Base-by-base conservation (phyloP, 2,329 filamentous ascomycete genomes). In the Clarireedia hainanense region DNA sequence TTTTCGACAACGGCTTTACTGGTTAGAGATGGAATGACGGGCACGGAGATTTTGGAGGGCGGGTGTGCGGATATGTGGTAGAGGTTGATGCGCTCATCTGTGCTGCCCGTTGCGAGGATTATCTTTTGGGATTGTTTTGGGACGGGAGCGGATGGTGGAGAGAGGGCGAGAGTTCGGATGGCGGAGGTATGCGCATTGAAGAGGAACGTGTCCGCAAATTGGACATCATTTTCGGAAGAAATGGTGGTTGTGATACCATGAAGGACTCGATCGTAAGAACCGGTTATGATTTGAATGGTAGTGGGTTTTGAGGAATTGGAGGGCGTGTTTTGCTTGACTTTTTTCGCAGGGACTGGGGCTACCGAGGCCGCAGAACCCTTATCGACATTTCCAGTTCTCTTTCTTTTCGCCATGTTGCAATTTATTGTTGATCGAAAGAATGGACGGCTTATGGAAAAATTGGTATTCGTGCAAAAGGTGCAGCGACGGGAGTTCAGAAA, bases 141-240 rank as follows among this genome's bases (percentile, higher is more conserved):
- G 56, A 75, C 68, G 1, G 78, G 75, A 17, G 79, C 80, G 12
- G 89, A 88, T 0, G 88, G 77, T 3, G 88, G 86, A 7, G 92
- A 96, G 59, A 96, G 74, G 24, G 91, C 90, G 36, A 99, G 79
- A 69, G 89, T 95, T 65, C 91, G 87, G 69, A 99, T 89, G 4
- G 94, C 86, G 12, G 91, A 95, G 56, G 84, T 80, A 73, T 99
- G 94, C 14, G 94, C 91, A 68, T 91, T 89, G 80, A 99, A 96
- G 56, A 99, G 81, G 71, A 99, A 99, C 0, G 89, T 92, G 71
- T 97, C 92, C 62, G 89, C 82, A 68, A 96, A 97, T 51, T 84
- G 78, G 54, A 85, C 76, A 15, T 76, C 68, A 55, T 59, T 64
- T 10, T 75, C 67, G 53, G 69, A 62, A 43, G 70, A 67, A 52